These are phyloP conservation scores for Gossypium sturtianum DNA, from an alignment of 345 rosid genomes.

Conservation along the genomic window DNA sequence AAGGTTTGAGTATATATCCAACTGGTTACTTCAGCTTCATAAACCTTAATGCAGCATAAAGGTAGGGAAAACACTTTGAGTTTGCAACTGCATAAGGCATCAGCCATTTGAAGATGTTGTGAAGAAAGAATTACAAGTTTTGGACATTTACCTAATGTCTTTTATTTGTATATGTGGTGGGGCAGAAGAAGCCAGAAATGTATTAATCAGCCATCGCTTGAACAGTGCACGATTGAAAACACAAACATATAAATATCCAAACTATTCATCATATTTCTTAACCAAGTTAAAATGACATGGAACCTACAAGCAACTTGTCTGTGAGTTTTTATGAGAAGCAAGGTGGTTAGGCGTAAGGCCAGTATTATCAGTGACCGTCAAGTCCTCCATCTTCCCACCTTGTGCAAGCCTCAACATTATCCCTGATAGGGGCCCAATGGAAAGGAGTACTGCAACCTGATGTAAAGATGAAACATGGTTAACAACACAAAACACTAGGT, in stretches of 20 bases:
- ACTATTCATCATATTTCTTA: constrained; percentile 5
- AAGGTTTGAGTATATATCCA: neutral
- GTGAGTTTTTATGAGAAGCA: constrained; percentile 90
- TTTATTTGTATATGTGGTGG: neutral
- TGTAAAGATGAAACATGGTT: constrained; percentile 11
- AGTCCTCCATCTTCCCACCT: constrained; percentile 95
- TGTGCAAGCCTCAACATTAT: constrained; percentile 98
- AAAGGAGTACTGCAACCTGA: constrained; percentile 97
- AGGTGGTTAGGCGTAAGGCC: constrained; percentile 99
- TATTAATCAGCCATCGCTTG: constrained; percentile 9
- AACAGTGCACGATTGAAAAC: neutral
- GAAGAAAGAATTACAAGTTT: neutral
- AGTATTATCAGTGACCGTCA: constrained; percentile 74
- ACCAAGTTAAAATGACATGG: constrained; percentile 31
- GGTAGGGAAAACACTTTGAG: neutral
- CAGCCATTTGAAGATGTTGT: neutral
- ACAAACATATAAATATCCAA: neutral
- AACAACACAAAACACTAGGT: constrained; percentile 1
- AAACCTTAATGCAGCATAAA: neutral
- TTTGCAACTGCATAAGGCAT: neutral
- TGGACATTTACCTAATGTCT: neutral
- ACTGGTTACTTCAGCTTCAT: constrained; percentile 4
- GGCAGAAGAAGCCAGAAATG: constrained; percentile 1
- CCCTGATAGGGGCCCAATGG: constrained; percentile 99
- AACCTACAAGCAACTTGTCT: constrained; percentile 99